A percentile compares a stretch with the other conserved stretches of the same genome.
These are phyloP conservation scores for Lipomyces chichibuensis DNA, from an alignment of 805 yeast species.

Conservation along the genomic window DNA sequence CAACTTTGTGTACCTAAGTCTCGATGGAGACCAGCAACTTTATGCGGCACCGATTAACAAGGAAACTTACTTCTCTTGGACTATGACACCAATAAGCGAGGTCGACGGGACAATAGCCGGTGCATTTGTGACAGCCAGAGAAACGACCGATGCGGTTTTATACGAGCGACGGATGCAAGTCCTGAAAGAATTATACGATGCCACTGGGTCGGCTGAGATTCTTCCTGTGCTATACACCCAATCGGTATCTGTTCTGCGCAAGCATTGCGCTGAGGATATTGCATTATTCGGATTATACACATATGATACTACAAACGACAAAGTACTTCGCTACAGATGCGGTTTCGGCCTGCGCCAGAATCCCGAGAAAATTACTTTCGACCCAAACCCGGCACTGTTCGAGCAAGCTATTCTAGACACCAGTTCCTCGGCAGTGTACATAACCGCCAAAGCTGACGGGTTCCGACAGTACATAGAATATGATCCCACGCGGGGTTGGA, in stretches of 20 bases:
- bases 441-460: conserved; percentile 24
- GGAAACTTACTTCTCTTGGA: conserved; percentile 32
- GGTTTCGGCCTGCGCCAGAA: conserved; percentile 26
- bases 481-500: conserved; percentile 36
- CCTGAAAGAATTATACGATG: conserved; percentile 30
- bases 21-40: background rate
- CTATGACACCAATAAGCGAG: conserved; percentile 31
- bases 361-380: conserved; percentile 20
- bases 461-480: conserved; percentile 26
- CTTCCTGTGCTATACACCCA: conserved; percentile 23
- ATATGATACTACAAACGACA: conserved; percentile 13
- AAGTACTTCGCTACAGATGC: conserved; percentile 21
- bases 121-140: conserved; percentile 33
- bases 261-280: conserved; percentile 31
- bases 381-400: conserved; percentile 22
- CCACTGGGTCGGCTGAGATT: conserved; percentile 27
- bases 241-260: conserved; percentile 26
- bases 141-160: conserved; percentile 41
- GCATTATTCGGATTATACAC: conserved; percentile 32
- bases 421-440: conserved; percentile 25
- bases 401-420: conserved; percentile 34
- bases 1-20: conserved; percentile 13
- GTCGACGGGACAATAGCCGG: conserved; percentile 40
- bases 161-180: conserved; percentile 32
- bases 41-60: conserved; percentile 2